phyloP scores from a whole-genome alignment of 345 rosid genomes.

The Citrus australasica region DNA sequence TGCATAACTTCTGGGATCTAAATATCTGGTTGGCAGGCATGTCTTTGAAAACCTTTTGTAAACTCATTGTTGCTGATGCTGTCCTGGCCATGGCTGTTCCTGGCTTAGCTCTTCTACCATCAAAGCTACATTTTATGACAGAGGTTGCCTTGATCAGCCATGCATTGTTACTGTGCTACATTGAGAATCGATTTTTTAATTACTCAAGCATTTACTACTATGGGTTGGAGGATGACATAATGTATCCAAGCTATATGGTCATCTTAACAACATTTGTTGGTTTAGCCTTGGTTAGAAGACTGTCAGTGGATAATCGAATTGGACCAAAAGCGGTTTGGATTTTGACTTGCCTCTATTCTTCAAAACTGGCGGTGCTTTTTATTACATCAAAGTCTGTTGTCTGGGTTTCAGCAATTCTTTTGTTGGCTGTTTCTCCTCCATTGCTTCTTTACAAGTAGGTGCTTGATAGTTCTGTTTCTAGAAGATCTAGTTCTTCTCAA shows the following conservation, averaged over 20 bases:
- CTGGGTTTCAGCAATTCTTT: constrained; percentile 81
- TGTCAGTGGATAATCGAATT: constrained; percentile 67
- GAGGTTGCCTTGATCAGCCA: constrained; percentile 82
- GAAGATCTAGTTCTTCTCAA: not conserved
- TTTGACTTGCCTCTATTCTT: constrained; percentile 81
- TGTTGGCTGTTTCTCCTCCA: constrained; percentile 89
- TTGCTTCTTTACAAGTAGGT: constrained; percentile 87
- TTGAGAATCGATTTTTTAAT: constrained; percentile 86
- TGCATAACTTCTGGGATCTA: constrained; percentile 97
- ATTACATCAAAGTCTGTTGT: constrained; percentile 79
- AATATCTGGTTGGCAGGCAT: constrained; percentile 99
- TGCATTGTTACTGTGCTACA: constrained; percentile 70
- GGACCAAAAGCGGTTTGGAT: constrained; percentile 89
- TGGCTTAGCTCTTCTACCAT: constrained; percentile 90
- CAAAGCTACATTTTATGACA: constrained; percentile 66
- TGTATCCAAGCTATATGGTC: constrained; percentile 99
- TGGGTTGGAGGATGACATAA: constrained; percentile 92
- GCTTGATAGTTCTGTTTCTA: constrained; percentile 3
- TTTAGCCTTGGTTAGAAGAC: constrained; percentile 79
- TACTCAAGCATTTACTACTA: constrained; percentile 85
- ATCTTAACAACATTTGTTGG: constrained; percentile 81
- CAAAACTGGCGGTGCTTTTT: constrained; percentile 93
- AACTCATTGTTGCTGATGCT: constrained; percentile 75
- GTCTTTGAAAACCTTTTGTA: constrained; percentile 90
- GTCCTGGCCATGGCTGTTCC: constrained; percentile 86